Evolutionary conservation across 345 rosid species (phyloP).

Genomic region (Hypericum perforatum): DNA sequence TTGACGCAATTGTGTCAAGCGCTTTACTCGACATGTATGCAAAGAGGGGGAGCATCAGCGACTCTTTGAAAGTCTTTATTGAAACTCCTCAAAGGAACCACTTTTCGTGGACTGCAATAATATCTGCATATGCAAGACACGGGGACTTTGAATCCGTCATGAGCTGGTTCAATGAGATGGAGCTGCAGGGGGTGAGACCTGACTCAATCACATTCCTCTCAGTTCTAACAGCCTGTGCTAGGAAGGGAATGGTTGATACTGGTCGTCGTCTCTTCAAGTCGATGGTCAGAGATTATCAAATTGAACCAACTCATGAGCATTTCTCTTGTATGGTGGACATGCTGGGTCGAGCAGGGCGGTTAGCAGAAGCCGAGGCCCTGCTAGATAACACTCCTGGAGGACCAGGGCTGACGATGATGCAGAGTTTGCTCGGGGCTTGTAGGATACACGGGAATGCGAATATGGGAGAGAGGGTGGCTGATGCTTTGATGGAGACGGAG

Average conservation of each 20-base stretch:
- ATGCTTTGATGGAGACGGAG: conserved; percentile 49
- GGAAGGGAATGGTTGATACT: conserved; percentile 65
- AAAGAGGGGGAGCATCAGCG: conserved; percentile 73
- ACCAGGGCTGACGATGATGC: conserved; percentile 61
- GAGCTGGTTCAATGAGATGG: conserved; percentile 52
- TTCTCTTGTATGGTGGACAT: conserved; percentile 89
- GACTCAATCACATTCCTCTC: conserved; percentile 79
- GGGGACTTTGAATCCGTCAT: conserved; percentile 75
- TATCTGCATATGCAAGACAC: conserved; percentile 79
- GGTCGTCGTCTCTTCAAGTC: conserved; percentile 49
- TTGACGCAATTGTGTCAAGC: conserved; percentile 51
- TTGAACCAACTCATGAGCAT: conserved; percentile 64
- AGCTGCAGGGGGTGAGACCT: conserved; percentile 42
- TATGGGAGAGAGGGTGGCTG: conserved; percentile 55
- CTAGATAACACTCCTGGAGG: conserved; percentile 50
- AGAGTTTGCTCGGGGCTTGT: conserved; percentile 78
- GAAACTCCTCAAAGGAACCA: conserved; percentile 43
- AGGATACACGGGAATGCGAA: conserved; percentile 58
- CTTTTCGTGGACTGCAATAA: conserved; percentile 76
- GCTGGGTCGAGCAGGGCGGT: conserved; percentile 73
- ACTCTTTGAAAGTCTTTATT: conserved; percentile 51
- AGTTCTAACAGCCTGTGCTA: conserved; percentile 61
- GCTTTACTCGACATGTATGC: conserved; percentile 94
- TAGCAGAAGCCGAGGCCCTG: conserved; percentile 62
- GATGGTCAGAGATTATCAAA: conserved; percentile 44